Evolutionary conservation across 345 rosid species (phyloP).

Genomic region (Bruguiera parviflora): DNA sequence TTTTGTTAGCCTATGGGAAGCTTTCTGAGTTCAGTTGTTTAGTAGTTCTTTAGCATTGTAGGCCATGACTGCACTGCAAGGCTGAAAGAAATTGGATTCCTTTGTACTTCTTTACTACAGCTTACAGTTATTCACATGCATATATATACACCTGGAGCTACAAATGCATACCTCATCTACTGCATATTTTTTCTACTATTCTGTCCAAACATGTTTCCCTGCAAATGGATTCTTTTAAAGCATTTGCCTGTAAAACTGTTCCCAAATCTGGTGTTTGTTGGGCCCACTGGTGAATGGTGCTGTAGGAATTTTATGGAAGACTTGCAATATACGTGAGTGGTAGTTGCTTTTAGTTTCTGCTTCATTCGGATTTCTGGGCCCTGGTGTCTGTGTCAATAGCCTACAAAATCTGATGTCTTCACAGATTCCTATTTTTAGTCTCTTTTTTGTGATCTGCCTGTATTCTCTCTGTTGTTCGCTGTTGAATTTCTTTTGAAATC

Average conservation of each 20-base stretch:
- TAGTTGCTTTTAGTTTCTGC: constrained; percentile 8
- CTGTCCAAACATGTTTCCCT: not conserved
- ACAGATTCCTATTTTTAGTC: not conserved
- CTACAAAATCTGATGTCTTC: constrained; percentile 10
- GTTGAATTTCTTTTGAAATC: constrained; percentile 20
- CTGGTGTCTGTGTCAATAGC: constrained; percentile 15
- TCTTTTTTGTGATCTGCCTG: not conserved
- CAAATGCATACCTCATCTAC: not conserved
- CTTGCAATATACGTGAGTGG: constrained; percentile 7
- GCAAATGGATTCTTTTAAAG: constrained; percentile 6
- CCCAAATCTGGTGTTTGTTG: not conserved
- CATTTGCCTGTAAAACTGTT: constrained; percentile 2
- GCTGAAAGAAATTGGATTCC: not conserved
- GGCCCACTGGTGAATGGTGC: constrained; percentile 3
- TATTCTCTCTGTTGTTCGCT: constrained; percentile 13
- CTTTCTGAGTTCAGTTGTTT: constrained; percentile 1
- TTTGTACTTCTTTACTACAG: constrained; percentile 6
- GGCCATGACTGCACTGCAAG: not conserved
- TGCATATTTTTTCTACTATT: not conserved
- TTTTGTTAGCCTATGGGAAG: not conserved
- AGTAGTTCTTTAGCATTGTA: not conserved
- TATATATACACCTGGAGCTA: not conserved
- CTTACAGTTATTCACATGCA: not conserved
- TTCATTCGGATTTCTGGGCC: constrained; percentile 25
- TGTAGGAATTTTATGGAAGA: constrained; percentile 7